Percentiles rank a stretch among this genome's conserved stretches.
Evolutionary conservation across 768 basidiomycete species (phyloP).

Genomic region (Leccinum variicolor): DNA sequence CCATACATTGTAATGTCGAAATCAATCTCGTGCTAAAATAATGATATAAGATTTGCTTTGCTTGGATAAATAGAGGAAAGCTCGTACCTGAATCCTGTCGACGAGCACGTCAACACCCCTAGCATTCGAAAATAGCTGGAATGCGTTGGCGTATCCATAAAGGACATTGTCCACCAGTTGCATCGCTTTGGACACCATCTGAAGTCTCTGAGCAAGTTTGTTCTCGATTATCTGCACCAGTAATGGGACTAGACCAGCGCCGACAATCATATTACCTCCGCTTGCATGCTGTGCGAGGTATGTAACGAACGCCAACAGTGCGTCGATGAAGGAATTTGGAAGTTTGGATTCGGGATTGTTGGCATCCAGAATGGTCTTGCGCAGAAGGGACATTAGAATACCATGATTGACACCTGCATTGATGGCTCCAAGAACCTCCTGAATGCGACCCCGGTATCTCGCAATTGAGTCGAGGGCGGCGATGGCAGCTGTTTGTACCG

Average conservation of each 20-base stretch:
- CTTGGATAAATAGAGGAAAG: not conserved
- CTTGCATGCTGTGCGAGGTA: conserved; percentile 81
- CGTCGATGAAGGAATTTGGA: conserved; percentile 77
- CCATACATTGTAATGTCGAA: conserved; percentile 58
- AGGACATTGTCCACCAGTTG: conserved; percentile 90
- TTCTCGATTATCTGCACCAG: conserved; percentile 89
- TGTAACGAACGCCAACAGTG: conserved; percentile 81
- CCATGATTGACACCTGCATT: conserved; percentile 98
- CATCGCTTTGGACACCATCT: conserved; percentile 85
- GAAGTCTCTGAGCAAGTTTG: conserved; percentile 60
- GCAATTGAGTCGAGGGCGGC: conserved; percentile 89
- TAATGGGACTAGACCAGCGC: conserved; percentile 86
- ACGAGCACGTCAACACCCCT: conserved; percentile 85
- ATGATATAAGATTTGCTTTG: conserved; percentile 6
- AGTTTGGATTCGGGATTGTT: conserved; percentile 60
- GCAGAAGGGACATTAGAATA: conserved; percentile 83
- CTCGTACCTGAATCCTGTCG: conserved; percentile 76
- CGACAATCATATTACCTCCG: conserved; percentile 91
- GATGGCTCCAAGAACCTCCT: conserved; percentile 85
- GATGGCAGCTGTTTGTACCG: conserved; percentile 81
- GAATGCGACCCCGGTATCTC: conserved; percentile 76
- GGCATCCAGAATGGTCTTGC: conserved; percentile 76
- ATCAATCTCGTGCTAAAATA: conserved; percentile 61
- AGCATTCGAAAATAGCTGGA: conserved; percentile 80
- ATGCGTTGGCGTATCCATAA: conserved; percentile 85